Evolutionary conservation across 192 early-diverging fungal genomes (phyloP).

Genomic region (Podila minutissima): DNA sequence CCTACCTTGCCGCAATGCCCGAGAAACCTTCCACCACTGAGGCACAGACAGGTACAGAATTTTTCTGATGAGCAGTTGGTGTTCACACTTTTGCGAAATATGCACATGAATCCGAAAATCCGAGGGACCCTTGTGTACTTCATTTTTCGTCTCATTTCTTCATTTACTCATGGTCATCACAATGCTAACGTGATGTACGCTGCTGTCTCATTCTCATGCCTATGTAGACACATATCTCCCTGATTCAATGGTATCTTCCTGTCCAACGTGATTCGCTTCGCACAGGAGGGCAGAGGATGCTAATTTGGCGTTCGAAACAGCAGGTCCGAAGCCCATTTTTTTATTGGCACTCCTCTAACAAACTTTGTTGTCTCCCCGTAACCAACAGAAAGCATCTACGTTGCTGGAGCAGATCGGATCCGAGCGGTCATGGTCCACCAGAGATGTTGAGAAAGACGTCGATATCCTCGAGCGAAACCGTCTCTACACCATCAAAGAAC

Average conservation of each 20-base stretch:
- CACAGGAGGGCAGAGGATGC: too few relatives aligned
- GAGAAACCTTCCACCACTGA: not conserved
- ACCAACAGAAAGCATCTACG: conserved; percentile 57
- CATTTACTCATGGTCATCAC: not conserved
- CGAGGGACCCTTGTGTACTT: not conserved
- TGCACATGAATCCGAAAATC: not conserved
- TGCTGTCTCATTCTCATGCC: not conserved
- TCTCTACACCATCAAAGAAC: conserved; percentile 56
- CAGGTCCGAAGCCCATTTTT: not conserved
- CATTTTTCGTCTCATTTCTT: not conserved
- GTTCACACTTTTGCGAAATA: too few relatives aligned
- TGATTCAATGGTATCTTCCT: not conserved
- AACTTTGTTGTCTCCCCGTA: not conserved
- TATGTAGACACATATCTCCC: not conserved
- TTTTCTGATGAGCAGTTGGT: too few relatives aligned
- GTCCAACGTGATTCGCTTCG: too few relatives aligned
- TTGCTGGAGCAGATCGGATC: conserved; percentile 59
- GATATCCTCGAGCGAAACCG: conserved; percentile 55
- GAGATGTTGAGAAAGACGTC: conserved; percentile 59
- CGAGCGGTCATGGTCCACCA: conserved; percentile 57
- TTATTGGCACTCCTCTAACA: not conserved
- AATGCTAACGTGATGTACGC: not conserved
- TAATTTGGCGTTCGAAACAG: not conserved
- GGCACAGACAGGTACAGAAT: not conserved
- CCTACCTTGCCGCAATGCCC: not conserved